Evolutionary conservation across 768 basidiomycete species (phyloP), one percentile per base, ranked within the genome.

Genomic region (Brasilioporus rufonigricans): DNA sequence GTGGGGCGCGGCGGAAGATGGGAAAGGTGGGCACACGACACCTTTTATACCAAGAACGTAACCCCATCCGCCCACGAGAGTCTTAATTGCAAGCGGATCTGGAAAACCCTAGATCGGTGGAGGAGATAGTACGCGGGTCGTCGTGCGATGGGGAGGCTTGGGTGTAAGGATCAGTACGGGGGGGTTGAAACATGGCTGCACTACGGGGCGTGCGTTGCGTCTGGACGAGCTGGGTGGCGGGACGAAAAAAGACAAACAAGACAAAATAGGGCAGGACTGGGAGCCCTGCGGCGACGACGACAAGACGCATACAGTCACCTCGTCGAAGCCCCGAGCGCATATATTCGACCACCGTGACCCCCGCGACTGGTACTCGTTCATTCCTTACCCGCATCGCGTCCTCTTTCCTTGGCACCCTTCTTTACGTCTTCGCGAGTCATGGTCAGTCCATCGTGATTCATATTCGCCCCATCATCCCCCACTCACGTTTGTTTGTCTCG

Each of bases 401-500:
- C 27, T 29, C 27, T 29, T 9, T 4, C 23, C 48, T 45, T 36
- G 38, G 16, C 44, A 46, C 46, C 33, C 18, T 60, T 62, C 62
- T 58, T 64, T 66, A 65, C 58, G 63, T 69, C 67, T 63, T 69
- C 60, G 31, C 58, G 4, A 67, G 47, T 44, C 65, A 71, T 71
- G 70, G 70, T 69, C 40, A 55, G 69, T 29, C 18, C 40, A 31
- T 56, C 44, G 12, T n/a, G 24, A 36, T 53, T 44, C 46, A 43
- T 50, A 35, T 55, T 31, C 16, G 4, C n/a, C 41, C 40, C 40
- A 35, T 36, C 45, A 48, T 21, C 52, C 47, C 46, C 59, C 50
- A 63, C 44, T 8, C 31, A n/a, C n/a, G n/a, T n/a, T 46, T 27
- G 9, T 10, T 29, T 13, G 4, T 16, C 47, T 33, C 39, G 44